Base-by-base conservation (phyloP, 495 filamentous ascomycete genomes). In the Bombardia bombarda region DNA sequence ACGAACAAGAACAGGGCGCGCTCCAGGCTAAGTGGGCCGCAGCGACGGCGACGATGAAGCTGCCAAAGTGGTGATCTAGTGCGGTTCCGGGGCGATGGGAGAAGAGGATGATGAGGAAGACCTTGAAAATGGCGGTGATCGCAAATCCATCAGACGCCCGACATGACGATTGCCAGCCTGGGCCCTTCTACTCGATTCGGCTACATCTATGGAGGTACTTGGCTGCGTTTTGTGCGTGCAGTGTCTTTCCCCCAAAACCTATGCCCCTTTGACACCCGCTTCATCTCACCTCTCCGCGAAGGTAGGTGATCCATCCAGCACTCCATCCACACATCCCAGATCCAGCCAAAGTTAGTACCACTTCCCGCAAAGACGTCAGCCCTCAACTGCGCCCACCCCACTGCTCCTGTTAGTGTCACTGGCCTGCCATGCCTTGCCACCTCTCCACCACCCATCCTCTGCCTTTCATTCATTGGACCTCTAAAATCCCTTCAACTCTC, bases 181-280 rank as follows among this genome's bases (percentile, higher is more conserved):
- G 53, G 49, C 37, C 40, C 50, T 43, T 52, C 53, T 52, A 35
- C 49, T 55, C 43, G 48, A 52, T 53, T 56, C 58, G 57, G 56
- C 58, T 56, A 61, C 58, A 59, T 59, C 52, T 45, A 49, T 42
- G n/a, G n/a, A n/a, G n/a, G n/a, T n/a, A n/a, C 39, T 52, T 51
- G 42, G 48, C 55, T 55, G 54, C 46, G 52, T 57, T 62, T 53
- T 61, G 58, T 56, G 58, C 49, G 47, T 52, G 56, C 53, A 56
- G 46, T 51, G 43, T 56, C 53, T 60, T 51, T 51, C 45, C 54
- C 52, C 46, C 47, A 48, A 59, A 62, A 59, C n/a, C n/a, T n/a
- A n/a, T 51, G 49, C 51, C 50, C 55, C 50, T 54, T 56, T 56
- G 51, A 60, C 58, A 51, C 49, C 57, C 56, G 53, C 53, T 59